phyloP scores from a whole-genome alignment of 1,284 basidiomycete species.

The Microstroma glucosiphilum region DNA sequence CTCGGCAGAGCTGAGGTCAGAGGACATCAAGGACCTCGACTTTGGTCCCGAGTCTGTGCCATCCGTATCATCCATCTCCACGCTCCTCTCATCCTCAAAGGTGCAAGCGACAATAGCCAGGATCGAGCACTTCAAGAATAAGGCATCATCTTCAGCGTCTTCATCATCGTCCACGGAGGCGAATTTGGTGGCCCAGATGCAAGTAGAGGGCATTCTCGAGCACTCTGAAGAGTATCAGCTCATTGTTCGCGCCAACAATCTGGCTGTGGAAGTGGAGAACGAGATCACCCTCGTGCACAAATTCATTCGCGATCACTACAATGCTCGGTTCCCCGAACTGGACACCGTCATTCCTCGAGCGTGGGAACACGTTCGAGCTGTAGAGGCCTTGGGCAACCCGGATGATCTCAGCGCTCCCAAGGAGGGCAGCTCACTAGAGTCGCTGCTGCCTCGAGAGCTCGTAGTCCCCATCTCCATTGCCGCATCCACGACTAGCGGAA shows the following conservation, averaged over 20 bases:
- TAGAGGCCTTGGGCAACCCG: conserved; percentile 76
- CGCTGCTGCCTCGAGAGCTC: conserved; percentile 79
- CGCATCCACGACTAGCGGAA: conserved; percentile 73
- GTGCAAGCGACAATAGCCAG: conserved; percentile 64
- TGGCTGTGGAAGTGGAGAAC: conserved; percentile 97
- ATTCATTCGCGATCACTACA: conserved; percentile 98
- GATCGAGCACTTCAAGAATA: conserved; percentile 61
- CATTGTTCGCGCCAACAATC: conserved; percentile 94
- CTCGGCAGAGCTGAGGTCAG: conserved; percentile 83
- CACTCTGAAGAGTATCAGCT: conserved; percentile 92
- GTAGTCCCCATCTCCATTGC: conserved; percentile 95
- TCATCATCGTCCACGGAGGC: not conserved
- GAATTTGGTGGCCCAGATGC: not conserved
- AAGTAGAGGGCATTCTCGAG: conserved; percentile 69
- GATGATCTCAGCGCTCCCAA: conserved; percentile 72
- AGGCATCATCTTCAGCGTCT: conserved; percentile 20
- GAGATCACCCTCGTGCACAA: conserved; percentile 96
- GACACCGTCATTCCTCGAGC: conserved; percentile 90
- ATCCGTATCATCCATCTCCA: conserved; percentile 79
- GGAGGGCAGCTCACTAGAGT: conserved; percentile 58
- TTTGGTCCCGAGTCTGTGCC: conserved; percentile 66
- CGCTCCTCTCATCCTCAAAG: conserved; percentile 74
- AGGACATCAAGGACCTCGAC: conserved; percentile 88
- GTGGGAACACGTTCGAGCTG: conserved; percentile 84
- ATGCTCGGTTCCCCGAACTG: conserved; percentile 89